phyloP scores from a whole-genome alignment of 495 filamentous ascomycete genomes.

The Penicillium lividum region DNA sequence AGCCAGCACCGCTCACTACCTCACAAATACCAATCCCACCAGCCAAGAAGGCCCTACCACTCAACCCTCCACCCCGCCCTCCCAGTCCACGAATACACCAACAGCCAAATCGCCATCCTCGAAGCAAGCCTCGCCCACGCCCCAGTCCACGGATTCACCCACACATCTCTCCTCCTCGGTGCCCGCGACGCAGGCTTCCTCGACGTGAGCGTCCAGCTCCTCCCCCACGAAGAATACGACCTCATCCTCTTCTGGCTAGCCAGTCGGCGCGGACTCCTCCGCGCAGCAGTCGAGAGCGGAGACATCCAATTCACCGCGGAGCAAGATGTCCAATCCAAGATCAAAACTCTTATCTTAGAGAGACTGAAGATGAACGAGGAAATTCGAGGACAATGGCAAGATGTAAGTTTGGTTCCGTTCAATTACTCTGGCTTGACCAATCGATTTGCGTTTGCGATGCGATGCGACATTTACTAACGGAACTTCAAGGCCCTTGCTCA shows the following conservation, averaged over 20 bases:
- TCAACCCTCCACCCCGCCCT: constrained; percentile 63
- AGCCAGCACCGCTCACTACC: constrained; percentile 5
- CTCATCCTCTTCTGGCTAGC: constrained; percentile 82
- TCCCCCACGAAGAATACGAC: constrained; percentile 77
- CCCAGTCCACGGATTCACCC: constrained; percentile 79
- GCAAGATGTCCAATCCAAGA: constrained; percentile 53
- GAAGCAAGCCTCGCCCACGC: constrained; percentile 76
- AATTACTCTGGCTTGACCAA: neutral
- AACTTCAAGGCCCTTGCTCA: constrained; percentile 72
- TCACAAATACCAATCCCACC: neutral
- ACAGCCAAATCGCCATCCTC: constrained; percentile 75
- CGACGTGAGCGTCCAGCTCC: constrained; percentile 78
- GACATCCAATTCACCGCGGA: constrained; percentile 15
- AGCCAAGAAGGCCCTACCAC: constrained; percentile 57
- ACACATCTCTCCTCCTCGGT: constrained; percentile 68
- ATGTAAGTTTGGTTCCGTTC: constrained; percentile 54
- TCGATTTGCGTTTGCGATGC: neutral
- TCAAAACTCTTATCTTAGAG: constrained; percentile 67
- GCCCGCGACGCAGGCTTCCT: constrained; percentile 82
- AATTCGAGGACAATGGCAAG: constrained; percentile 76
- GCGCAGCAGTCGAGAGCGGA: constrained; percentile 47
- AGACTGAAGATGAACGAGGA: constrained; percentile 69
- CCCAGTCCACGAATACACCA: constrained; percentile 60
- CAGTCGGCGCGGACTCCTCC: constrained; percentile 60
- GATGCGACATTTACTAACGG: constrained; percentile 8